Conservation (phyloP, 2,329 filamentous ascomycete genomes). For the Penicillium hordei region DNA sequence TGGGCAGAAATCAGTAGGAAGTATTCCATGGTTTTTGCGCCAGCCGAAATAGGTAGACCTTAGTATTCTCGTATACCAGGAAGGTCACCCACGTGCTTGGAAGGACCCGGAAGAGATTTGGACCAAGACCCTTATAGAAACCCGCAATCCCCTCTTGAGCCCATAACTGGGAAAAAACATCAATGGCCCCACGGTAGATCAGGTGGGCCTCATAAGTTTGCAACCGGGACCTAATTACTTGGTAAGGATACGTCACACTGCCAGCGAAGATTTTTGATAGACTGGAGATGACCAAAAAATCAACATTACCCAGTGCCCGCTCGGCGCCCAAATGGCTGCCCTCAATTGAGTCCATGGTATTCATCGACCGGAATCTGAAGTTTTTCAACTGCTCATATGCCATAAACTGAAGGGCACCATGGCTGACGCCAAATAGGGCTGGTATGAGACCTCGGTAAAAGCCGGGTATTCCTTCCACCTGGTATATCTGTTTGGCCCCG, state of each 20-base stretch:
- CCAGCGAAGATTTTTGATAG: conserved; percentile 83
- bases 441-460: conserved; percentile 88
- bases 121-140: conserved; percentile 88
- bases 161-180: conserved; percentile 74
- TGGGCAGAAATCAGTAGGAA: not conserved
- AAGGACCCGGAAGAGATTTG: conserved; percentile 85
- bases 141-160: conserved; percentile 73
- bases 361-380: conserved; percentile 52
- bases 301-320: conserved; percentile 62
- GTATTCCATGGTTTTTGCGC: not conserved
- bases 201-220: conserved; percentile 83
- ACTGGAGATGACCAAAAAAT: conserved; percentile 78
- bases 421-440: conserved; percentile 79
- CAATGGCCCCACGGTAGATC: conserved; percentile 69
- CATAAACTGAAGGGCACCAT: conserved; percentile 93
- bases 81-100: conserved; percentile 97
- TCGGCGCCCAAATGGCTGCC: conserved; percentile 21
- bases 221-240: conserved; percentile 82
- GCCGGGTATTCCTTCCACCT: conserved; percentile 70
- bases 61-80: conserved; percentile 92
- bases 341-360: conserved; percentile 27
- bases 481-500: conserved; percentile 67
- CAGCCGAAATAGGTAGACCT: conserved; percentile 63
- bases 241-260: conserved; percentile 90
- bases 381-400: conserved; percentile 79